A percentile compares a stretch with the other conserved stretches of the same genome.
phyloP scores from a whole-genome alignment of 805 yeast genomes.

The Cyberlindnera suaveolens region DNA sequence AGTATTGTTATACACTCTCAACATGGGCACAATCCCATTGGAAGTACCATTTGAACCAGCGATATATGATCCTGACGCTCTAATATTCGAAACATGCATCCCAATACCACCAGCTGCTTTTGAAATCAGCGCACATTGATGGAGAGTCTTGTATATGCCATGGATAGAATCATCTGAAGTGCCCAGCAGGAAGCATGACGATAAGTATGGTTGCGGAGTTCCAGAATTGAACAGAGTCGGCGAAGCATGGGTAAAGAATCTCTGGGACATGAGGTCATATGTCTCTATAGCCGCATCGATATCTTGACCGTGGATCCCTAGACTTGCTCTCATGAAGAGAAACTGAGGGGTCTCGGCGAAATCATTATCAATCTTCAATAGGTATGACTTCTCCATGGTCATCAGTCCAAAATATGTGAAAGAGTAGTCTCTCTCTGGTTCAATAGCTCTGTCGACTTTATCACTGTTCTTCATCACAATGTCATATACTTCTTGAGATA shows the following conservation, averaged over 20 bases:
- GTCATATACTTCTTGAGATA: slow-evolving; percentile 58
- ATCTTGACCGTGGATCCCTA: slow-evolving; percentile 80
- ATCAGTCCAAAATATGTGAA: slow-evolving; percentile 85
- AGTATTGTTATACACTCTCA: slow-evolving; percentile 90
- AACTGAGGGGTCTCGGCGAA: slow-evolving; percentile 91
- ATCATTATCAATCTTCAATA: slow-evolving; percentile 55
- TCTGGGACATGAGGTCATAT: slow-evolving; percentile 79
- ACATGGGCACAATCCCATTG: slow-evolving; percentile 90
- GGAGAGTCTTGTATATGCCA: slow-evolving; percentile 86
- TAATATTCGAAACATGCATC: slow-evolving; percentile 78
- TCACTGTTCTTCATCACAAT: slow-evolving; percentile 59
- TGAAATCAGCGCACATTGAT: slow-evolving; percentile 84
- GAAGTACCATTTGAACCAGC: slow-evolving; percentile 93
- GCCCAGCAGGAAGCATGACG: slow-evolving; percentile 87
- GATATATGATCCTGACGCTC: slow-evolving; percentile 85
- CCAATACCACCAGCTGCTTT: slow-evolving; percentile 97
- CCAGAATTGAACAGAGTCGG: slow-evolving; percentile 97
- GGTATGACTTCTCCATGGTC: slow-evolving; percentile 82
- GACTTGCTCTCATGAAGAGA: slow-evolving; percentile 82
- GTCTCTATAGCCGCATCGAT: slow-evolving; percentile 70
- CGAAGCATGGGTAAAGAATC: slow-evolving; percentile 89
- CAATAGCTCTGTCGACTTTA: slow-evolving; percentile 66
- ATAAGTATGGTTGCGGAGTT: slow-evolving; percentile 74
- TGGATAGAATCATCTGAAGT: slow-evolving; percentile 94
- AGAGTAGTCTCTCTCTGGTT: slow-evolving; percentile 68